Evolutionary conservation across 1,139 yeast species (phyloP), one percentile per base, ranked within the genome.

Genomic region (Schwanniomyces etchellsii): DNA sequence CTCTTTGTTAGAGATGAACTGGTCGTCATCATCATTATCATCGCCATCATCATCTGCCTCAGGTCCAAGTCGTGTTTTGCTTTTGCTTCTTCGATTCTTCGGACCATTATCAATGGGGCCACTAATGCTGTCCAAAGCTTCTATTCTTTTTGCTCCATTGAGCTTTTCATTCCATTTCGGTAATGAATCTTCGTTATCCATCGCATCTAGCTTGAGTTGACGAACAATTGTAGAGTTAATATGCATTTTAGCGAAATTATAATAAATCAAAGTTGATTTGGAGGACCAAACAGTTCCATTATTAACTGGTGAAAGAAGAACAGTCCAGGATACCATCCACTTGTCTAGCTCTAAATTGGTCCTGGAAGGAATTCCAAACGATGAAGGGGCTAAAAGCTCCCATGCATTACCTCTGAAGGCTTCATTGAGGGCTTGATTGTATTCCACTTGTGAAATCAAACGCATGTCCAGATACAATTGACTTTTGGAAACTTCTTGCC

Each of bases 251-350:
- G 88, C 88, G 59, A 78, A 80, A 46, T 80, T 78, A 46, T 80
- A 80, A 48, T 80, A 81, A 26, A 80, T 74, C 38, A 80, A 60
- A 0, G 86, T 78, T 1, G 83, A 75, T 44, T 80, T 80, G 0
- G 82, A 71, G 3, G 83, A 75, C 88, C 88, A 80, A 1, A 77
- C 74, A 0, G 81, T 74, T 7, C 77, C 77, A 30, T 66, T 66
- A 35, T 64, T 67, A 25, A 74, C 69, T 0, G 84, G 82, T 2
- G 83, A 74, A 12, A 80, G 54, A 20, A 79, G 52, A 6, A 81
- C 84, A 0, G 88, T 77, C 88, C 88, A 80, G 10, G 81, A 78
- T 5, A 80, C 85, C 86, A 80, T 80, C 88, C 88, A 80, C 48
- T 74, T 77, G 44, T 80, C 86, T 27, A 80, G 55, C 35, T 79